Base-by-base conservation (phyloP, 805 yeast genomes). In the Pichia insulana region DNA sequence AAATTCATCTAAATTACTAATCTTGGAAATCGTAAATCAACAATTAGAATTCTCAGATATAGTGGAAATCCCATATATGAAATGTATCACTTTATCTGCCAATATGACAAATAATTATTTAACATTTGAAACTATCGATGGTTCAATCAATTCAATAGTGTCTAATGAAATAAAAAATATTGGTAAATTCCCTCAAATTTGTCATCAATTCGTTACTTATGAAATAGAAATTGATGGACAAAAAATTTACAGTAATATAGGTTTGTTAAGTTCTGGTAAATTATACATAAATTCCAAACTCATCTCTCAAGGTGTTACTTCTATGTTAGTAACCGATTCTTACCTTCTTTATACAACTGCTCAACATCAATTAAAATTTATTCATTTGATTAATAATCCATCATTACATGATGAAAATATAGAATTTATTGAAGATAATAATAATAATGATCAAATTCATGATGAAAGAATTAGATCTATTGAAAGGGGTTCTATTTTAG, bases 401-500 rank as follows among this genome's bases (percentile, higher is more conserved):
- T 44, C 52, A 7, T 41, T 58, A 13, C 51, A 53, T 41, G 50
- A 48, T 16, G 48, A 47, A 22, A 22, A 22, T 5, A 40, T 39
- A 9, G 48, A 52, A 13, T 32, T 36, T 15, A 15, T 41, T 7
- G 43, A 45, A 16, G 46, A 41, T 20, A 54, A 61, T 20, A 95
- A 83, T 58, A 97, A 89, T 1, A 32, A 44, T 12, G 51, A 44
- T n/a, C 22, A 42, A 7, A 36, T 38, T 2, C 52, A 50, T 27
- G 96, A 87, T 60, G 98, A 90, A 64, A 76, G 97, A 63, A 72
- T 82, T 13, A 76, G 99, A 53, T 76, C 81, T 45, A 80, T 92
- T 41, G 99, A 92, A 63, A 73, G 96, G 50, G 97, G 98, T 1
- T 87, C 97, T 0, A 53, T 83, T n/a, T 62, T 92, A 37, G 86